phyloP scores from a whole-genome alignment of 2,329 filamentous ascomycete species.

The Capronia americana region DNA sequence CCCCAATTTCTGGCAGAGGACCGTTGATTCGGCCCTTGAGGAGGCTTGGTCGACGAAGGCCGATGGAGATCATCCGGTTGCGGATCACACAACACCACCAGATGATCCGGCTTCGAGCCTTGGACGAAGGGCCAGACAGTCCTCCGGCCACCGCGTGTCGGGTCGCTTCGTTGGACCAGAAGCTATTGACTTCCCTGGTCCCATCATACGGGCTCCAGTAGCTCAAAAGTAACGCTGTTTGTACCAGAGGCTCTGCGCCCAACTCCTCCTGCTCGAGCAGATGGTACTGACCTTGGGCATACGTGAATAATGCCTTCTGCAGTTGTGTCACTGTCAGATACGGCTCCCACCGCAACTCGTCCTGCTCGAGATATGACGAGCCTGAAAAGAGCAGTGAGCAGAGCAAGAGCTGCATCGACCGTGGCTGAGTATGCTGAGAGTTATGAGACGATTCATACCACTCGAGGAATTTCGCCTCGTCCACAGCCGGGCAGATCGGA shows the following conservation, averaged over 20 bases:
- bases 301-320: neutral
- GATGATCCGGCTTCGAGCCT: neutral
- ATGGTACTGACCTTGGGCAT: constrained; percentile 1
- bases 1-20: no score
- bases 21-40: neutral
- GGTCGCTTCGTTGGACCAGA: constrained; percentile 13
- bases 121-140: neutral
- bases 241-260: constrained; percentile 6
- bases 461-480: no score
- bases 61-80: neutral
- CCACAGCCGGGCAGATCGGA: no score
- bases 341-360: no score
- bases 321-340: neutral
- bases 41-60: constrained; percentile 6
- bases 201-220: constrained; percentile 13
- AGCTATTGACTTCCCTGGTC: constrained; percentile 8
- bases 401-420: no score
- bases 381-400: no score
- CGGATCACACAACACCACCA: constrained; percentile 11
- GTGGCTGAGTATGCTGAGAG: no score
- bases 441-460: no score
- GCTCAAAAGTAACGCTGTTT: constrained; percentile 11
- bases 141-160: neutral
- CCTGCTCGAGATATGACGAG: no score
- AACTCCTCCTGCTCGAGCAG: neutral